Conservation (phyloP, 148 eudicot species). For the Rhododendron griersonianum region DNA sequence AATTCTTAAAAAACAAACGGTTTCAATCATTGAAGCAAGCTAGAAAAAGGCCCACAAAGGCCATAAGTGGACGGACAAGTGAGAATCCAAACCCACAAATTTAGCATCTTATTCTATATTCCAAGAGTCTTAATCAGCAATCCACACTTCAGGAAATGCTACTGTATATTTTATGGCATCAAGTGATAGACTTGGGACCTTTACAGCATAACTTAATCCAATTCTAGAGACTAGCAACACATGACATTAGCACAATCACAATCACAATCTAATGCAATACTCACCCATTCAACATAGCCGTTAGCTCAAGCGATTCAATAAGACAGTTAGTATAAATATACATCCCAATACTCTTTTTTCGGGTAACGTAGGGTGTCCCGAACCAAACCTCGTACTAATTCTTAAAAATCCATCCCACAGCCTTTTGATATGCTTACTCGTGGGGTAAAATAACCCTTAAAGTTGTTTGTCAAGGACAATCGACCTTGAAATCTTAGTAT, state of each 20-base stretch:
- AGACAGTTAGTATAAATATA: not conserved
- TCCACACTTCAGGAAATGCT: not conserved
- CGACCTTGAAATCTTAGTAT: no score
- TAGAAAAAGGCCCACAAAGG: not conserved
- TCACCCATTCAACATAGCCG: not conserved
- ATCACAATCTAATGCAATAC: not conserved
- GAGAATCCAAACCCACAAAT: not conserved
- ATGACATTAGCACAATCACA: not conserved
- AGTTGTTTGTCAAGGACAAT: not conserved
- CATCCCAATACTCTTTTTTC: no score
- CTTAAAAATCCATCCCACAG: no score
- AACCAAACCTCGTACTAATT: no score
- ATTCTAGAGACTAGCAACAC: conserved; percentile 2
- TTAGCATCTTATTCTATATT: not conserved
- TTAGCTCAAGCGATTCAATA: not conserved
- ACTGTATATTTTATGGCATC: not conserved
- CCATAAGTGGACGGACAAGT: not conserved
- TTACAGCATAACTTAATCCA: conserved; percentile 20
- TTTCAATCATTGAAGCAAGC: not conserved
- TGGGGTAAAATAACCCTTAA: rapidly evolving
- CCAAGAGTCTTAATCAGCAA: conserved; percentile 3
- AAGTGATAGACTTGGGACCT: not conserved
- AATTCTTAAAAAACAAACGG: not conserved
- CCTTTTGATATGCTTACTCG: not conserved
- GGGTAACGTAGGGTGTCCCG: not conserved